Base-by-base conservation (phyloP, 1,284 basidiomycete species). In the Ceratobasidium sp. region DNA sequence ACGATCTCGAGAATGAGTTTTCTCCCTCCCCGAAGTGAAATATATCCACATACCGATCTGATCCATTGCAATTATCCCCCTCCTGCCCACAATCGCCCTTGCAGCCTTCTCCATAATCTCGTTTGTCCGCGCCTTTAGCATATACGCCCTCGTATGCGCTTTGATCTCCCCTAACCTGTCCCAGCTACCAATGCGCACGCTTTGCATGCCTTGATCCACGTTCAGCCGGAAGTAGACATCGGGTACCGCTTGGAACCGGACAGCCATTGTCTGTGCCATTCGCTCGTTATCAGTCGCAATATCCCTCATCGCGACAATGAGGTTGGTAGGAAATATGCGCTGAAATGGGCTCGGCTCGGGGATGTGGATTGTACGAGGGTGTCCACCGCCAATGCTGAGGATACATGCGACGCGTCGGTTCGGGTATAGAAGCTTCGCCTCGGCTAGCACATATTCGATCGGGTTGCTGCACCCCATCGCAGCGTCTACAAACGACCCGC, bases 381-480 rank as follows among this genome's bases (percentile, higher is more conserved):
- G 48, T 3, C 74, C 74, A 27, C 41, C 50, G 20, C 74, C 74
- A 12, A 77, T 38, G 64, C 62, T 77, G 1, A 77, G 12, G 44
- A 77, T 64, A 18, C 30, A 55, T 3, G 74, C 74, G 16, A 77
- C 23, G 12, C 12, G 50, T 16, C 48, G 41, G 20, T 55, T 30
- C n/a, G 52, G 62, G 16, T 64, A 77, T 1, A 77, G 23, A 10
- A 20, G 35, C 27, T 55, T 64, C 7, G 50, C 64, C 62, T 77
- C 74, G 2, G 59, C 41, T 2, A 77, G 59, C 6, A 77, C 60
- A 14, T 77, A 12, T 20, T 54, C 62, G 20, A 66, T 52, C 2
- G 74, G 74, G 30, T 77, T 77, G 38, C 62, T 52, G 16, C 48
- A 64, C 23, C 59, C 74, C 59, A 77, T 64, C 14, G 46, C 65